These are phyloP conservation scores for Trichoderma harzianum DNA, from an alignment of 2,329 filamentous ascomycete species.

Conservation along the genomic window DNA sequence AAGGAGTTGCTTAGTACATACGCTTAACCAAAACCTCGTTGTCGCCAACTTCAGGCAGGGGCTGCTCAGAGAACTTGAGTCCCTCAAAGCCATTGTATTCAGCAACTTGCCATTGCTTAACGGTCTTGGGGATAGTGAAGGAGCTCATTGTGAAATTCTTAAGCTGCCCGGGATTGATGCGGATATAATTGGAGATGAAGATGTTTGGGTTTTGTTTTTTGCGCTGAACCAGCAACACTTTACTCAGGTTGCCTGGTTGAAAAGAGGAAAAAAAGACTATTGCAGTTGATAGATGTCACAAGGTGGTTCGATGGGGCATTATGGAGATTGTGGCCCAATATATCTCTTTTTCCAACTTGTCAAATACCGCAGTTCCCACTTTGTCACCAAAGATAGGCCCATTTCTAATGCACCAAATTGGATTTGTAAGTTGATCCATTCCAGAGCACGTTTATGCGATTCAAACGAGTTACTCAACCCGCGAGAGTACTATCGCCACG, in stretches of 20 bases:
- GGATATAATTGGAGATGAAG: background rate
- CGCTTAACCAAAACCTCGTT: slow-evolving; percentile 68
- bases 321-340: background rate
- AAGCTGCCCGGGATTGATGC: background rate
- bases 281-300: background rate
- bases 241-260: background rate
- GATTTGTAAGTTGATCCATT: slow-evolving; percentile 6
- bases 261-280: background rate
- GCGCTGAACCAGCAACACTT: background rate
- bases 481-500: background rate
- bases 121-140: slow-evolving; percentile 33
- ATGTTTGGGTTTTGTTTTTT: background rate
- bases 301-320: background rate
- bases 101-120: slow-evolving; percentile 55
- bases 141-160: slow-evolving; percentile 1
- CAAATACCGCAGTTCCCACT: background rate
- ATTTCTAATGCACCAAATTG: background rate
- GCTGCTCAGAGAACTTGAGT: slow-evolving; percentile 53
- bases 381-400: background rate
- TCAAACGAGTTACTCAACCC: background rate
- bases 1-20: slow-evolving; percentile 22
- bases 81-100: slow-evolving; percentile 50
- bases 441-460: background rate
- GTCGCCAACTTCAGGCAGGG: slow-evolving; percentile 61
- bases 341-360: background rate